Conservation (phyloP, 2,329 filamentous ascomycete genomes). For the Macrophomina phaseolina region DNA sequence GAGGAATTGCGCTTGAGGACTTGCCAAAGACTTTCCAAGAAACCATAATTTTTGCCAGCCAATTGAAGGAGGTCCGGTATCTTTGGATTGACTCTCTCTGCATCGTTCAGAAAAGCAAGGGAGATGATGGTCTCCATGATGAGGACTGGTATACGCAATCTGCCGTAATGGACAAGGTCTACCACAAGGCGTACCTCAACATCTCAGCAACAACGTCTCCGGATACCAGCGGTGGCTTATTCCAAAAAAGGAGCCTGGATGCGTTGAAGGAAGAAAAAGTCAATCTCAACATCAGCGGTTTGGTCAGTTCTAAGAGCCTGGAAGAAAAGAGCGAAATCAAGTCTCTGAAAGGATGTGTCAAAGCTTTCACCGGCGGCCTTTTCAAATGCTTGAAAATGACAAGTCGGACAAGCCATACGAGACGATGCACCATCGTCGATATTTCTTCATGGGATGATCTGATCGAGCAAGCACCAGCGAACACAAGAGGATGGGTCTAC, state of each 20-base stretch:
- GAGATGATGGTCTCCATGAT: background rate
- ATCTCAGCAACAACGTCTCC: background rate
- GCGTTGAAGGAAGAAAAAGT: background rate
- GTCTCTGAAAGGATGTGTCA: background rate
- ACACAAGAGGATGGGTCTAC: conserved; percentile 35
- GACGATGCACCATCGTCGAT: conserved; percentile 29
- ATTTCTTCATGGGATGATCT: conserved; percentile 30
- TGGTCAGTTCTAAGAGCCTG: background rate
- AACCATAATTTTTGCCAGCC: conserved; percentile 26
- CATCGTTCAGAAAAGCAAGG: conserved; percentile 25
- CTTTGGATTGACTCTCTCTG: conserved; percentile 30
- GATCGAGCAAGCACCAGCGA: conserved; percentile 32
- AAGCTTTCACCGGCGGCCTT: background rate
- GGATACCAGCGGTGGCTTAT: background rate
- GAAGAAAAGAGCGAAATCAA: background rate
- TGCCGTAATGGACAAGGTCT: conserved; percentile 12
- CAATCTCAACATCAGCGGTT: background rate
- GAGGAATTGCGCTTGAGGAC: conserved; percentile 12
- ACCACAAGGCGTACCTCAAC: conserved; percentile 7
- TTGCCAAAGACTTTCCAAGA: conserved; percentile 31
- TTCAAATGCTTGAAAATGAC: background rate
- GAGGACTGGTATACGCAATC: conserved; percentile 13
- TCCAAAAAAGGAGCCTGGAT: background rate
- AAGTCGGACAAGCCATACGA: background rate
- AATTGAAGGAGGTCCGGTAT: conserved; percentile 28